Conservation (phyloP, 768 basidiomycete species). For the Mycena albidolilacea region DNA sequence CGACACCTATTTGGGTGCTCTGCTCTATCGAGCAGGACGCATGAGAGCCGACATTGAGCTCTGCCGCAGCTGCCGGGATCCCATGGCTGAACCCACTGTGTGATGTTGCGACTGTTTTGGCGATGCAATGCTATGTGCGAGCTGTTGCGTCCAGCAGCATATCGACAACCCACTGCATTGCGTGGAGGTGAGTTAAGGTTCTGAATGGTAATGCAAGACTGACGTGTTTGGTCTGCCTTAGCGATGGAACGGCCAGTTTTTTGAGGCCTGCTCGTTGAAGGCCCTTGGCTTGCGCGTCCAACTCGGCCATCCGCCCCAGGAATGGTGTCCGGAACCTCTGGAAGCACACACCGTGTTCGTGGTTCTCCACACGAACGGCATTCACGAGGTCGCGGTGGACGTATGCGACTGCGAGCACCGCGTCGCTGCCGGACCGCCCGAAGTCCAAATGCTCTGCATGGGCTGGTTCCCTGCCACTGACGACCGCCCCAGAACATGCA, state of each 20-base stretch:
- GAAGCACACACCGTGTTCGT: too few relatives aligned
- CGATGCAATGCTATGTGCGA: constrained; percentile 21
- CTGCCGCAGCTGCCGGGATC: too few relatives aligned
- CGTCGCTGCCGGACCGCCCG: too few relatives aligned
- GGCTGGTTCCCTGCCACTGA: constrained; percentile 50
- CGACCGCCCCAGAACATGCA: constrained; percentile 44
- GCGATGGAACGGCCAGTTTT: constrained; percentile 32
- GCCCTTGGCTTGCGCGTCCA: constrained; percentile 42
- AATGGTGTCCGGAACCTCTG: too few relatives aligned
- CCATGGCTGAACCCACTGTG: too few relatives aligned
- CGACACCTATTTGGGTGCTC: too few relatives aligned
- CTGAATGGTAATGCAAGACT: too few relatives aligned
- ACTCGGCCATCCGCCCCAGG: constrained; percentile 35
- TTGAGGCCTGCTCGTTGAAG: constrained; percentile 33
- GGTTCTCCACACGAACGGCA: too few relatives aligned
- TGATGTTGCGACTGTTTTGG: constrained; percentile 34
- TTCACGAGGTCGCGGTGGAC: too few relatives aligned
- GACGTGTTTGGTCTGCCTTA: constrained; percentile 7
- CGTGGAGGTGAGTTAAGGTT: constrained; percentile 27
- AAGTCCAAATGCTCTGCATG: constrained; percentile 50
- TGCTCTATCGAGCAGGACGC: too few relatives aligned
- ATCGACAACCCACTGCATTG: constrained; percentile 25
- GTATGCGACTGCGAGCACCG: too few relatives aligned
- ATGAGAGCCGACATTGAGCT: too few relatives aligned
- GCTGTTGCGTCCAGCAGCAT: constrained; percentile 29